These are phyloP conservation scores for Ensete glaucum DNA, from an alignment of 176 grass and related monocot genomes.

Conservation along the genomic window DNA sequence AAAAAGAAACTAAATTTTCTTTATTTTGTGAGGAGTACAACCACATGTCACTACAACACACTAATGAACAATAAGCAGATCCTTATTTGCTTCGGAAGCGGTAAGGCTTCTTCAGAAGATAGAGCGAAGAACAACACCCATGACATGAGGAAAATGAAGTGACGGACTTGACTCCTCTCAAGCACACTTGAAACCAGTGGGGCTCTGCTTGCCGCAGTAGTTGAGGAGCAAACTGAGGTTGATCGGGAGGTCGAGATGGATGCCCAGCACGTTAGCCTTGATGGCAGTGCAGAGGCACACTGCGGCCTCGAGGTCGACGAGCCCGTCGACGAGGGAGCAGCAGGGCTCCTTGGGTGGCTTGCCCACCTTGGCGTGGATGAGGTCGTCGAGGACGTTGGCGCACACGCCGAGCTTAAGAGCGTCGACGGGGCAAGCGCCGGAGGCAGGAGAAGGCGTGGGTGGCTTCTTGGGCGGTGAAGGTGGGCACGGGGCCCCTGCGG, in stretches of 20 bases:
- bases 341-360: conserved; percentile 1
- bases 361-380: not conserved
- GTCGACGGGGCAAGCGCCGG: not conserved
- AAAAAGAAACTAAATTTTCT: no score
- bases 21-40: no score
- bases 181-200: not conserved
- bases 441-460: not conserved
- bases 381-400: not conserved
- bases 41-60: no score
- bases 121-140: no score
- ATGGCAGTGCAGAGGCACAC: conserved; percentile 9
- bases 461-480: not conserved
- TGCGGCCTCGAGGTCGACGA: not conserved
- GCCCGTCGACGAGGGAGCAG: not conserved
- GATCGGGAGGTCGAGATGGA: not conserved
- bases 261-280: not conserved
- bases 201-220: conserved; percentile 4
- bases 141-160: no score
- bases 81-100: no score
- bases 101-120: no score
- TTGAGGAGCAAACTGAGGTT: not conserved
- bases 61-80: no score
- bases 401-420: not conserved
- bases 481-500: not conserved
- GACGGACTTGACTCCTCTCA: not conserved